A percentile compares a stretch with the other conserved stretches of the same genome.
phyloP scores from a whole-genome alignment of 805 yeast genomes.

The Candida vaughaniae region DNA sequence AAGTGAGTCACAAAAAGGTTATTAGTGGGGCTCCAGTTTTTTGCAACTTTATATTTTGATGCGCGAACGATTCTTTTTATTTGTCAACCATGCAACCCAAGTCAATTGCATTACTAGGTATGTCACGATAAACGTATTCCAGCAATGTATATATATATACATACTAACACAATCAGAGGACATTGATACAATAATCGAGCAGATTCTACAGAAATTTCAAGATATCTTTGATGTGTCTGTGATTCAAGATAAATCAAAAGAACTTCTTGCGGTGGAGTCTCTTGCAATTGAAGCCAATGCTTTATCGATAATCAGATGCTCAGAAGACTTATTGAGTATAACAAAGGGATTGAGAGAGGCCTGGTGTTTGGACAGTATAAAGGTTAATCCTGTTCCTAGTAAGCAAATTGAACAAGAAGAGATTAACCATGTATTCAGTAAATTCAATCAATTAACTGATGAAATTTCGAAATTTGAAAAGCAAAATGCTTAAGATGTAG shows the following conservation, averaged over 20 bases:
- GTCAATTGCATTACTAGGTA: constrained; percentile 26
- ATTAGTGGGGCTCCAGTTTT: too few species aligned
- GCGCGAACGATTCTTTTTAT: background rate
- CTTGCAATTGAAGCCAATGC: constrained; percentile 56
- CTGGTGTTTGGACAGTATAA: constrained; percentile 58
- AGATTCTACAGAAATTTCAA: constrained; percentile 50
- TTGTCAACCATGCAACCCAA: constrained; percentile 45
- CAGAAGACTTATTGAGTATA: constrained; percentile 51
- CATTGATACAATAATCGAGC: constrained; percentile 52
- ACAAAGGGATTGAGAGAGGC: constrained; percentile 52
- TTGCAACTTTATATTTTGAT: constrained; percentile 4
- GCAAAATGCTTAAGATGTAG: background rate
- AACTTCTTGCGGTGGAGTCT: constrained; percentile 50
- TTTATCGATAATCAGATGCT: constrained; percentile 47
- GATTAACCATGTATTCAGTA: constrained; percentile 24
- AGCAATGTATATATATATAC: background rate
- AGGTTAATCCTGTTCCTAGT: constrained; percentile 22
- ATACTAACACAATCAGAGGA: constrained; percentile 36
- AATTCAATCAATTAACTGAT: constrained; percentile 36
- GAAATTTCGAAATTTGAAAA: constrained; percentile 23
- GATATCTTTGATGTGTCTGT: constrained; percentile 51
- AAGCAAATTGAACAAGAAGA: constrained; percentile 20
- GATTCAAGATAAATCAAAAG: constrained; percentile 40
- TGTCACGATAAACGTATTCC: constrained; percentile 8
- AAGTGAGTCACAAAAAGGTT: constrained; percentile 5